Base-by-base conservation (phyloP, 306 rosid species). In the Adenanthera pavonina region DNA sequence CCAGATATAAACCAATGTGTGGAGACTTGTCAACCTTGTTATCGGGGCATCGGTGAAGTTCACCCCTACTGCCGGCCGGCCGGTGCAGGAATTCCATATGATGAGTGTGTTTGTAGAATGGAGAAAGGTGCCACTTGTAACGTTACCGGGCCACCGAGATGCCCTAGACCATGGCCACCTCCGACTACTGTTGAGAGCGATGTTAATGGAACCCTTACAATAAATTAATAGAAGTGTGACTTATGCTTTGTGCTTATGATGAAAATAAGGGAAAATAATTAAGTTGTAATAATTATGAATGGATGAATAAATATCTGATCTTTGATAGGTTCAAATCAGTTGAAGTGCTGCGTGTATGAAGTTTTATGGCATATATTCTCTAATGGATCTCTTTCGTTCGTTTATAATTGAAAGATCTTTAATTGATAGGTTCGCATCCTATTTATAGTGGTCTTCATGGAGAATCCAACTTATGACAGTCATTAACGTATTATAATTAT, bases 161-260 rank as follows among this genome's bases (percentile, higher is more conserved):
- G 79, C 33, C 80, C 80, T 10, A 60, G 80, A 3, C 72, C 60
- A 30, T 43, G 80, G 80, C 80, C 80, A 0, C 80, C 80, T 2
- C 10, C 79, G 11, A 7, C 60, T 30, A 3, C 33, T 5, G 1
- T 6, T 2, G 34, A 49, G 6, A 8, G 25, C 30, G 59, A 41
- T 6, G 53, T n/a, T 44, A 75, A 6, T 25, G 79, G 13, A 8
- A 75, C 57, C 59, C 33, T 43, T 75, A 40, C 15, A 13, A 9
- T 38, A 17, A 30, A 57, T 15, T 8, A 15, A 49, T 49, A 17
- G 4, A 6, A 2, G 1, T 54, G 61, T 54, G 2, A 54, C 30
- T 54, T 17, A 9, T 60, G 40, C 2, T 60, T 60, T 60, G 15
- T 54, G 5, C 2, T 4, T 33, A n/a, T 19, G 3, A 0, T 3